A percentile compares a stretch with the other conserved stretches of the same genome.
Evolutionary conservation across 495 filamentous ascomycete species (phyloP).

Genomic region (Mytilinidion resinicola): DNA sequence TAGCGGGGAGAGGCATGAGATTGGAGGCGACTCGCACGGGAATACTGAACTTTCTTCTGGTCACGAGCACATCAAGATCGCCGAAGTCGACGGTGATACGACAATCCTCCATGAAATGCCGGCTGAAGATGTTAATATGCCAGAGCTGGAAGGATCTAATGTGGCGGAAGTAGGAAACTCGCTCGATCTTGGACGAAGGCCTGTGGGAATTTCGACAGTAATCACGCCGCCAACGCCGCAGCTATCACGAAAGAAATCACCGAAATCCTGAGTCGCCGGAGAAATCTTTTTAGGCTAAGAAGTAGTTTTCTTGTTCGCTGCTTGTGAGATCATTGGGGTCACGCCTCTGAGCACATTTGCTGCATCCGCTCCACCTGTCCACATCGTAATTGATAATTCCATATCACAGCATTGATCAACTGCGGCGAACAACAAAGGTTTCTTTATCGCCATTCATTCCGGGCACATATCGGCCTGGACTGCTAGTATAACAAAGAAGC

Average conservation of each 20-base stretch:
- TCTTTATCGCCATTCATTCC: too few species aligned
- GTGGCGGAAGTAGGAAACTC: background rate
- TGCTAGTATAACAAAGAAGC: background rate
- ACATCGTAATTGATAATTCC: too few species aligned
- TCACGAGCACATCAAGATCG: slow-evolving; percentile 13
- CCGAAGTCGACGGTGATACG: slow-evolving; percentile 8
- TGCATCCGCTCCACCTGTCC: too few species aligned
- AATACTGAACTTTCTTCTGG: slow-evolving; percentile 14
- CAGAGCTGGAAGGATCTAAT: slow-evolving; percentile 2
- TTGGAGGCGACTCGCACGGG: slow-evolving; percentile 10
- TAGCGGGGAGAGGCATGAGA: slow-evolving; percentile 13
- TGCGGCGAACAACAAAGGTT: too few species aligned
- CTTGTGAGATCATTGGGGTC: too few species aligned
- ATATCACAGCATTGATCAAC: too few species aligned
- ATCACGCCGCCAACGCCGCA: background rate
- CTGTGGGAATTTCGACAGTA: background rate
- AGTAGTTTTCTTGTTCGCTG: too few species aligned
- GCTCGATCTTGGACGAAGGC: background rate
- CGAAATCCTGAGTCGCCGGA: too few species aligned
- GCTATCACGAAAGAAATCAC: too few species aligned
- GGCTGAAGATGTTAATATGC: slow-evolving; percentile 8
- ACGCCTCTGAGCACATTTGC: too few species aligned
- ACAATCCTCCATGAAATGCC: slow-evolving; percentile 17
- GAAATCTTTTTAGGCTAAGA: too few species aligned
- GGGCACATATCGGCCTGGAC: too few species aligned